A percentile compares a stretch with the other conserved stretches of the same genome.
phyloP scores from a whole-genome alignment of 441 rosid species.

The Raphanus hybrid region DNA sequence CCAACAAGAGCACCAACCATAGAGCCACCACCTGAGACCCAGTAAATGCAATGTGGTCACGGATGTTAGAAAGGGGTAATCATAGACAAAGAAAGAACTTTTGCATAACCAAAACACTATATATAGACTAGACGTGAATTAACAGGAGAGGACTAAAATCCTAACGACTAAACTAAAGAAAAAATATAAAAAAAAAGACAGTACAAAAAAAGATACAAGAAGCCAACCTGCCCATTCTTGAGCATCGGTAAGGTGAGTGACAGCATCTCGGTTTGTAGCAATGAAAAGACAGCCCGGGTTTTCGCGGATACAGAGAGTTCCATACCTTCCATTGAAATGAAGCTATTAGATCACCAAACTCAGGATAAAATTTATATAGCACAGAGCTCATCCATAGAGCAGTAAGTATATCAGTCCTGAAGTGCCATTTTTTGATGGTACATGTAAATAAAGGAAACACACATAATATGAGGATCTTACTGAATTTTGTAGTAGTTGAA shows the following conservation, averaged over 20 bases:
- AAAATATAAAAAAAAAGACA: background rate
- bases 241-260: constrained; percentile 85
- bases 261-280: constrained; percentile 82
- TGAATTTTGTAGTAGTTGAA: constrained; percentile 83
- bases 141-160: too few relatives aligned
- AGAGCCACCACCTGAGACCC: constrained; percentile 72
- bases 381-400: constrained; percentile 9
- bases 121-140: background rate
- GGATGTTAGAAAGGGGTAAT: constrained; percentile 1
- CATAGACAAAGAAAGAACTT: background rate
- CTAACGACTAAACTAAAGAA: background rate
- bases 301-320: constrained; percentile 77
- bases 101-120: background rate
- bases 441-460: background rate
- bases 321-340: constrained; percentile 56
- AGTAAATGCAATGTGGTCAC: background rate
- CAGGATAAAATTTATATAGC: background rate
- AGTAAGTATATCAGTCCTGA: constrained; percentile 10
- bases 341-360: constrained; percentile 13
- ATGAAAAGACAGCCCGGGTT: constrained; percentile 80
- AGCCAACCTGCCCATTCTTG: constrained; percentile 85
- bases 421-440: background rate
- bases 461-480: constrained; percentile 33
- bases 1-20: constrained; percentile 81
- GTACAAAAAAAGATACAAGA: constrained; percentile 1